Conservation (phyloP, 192 early-diverging fungal species). For the Coemansia sp. region DNA sequence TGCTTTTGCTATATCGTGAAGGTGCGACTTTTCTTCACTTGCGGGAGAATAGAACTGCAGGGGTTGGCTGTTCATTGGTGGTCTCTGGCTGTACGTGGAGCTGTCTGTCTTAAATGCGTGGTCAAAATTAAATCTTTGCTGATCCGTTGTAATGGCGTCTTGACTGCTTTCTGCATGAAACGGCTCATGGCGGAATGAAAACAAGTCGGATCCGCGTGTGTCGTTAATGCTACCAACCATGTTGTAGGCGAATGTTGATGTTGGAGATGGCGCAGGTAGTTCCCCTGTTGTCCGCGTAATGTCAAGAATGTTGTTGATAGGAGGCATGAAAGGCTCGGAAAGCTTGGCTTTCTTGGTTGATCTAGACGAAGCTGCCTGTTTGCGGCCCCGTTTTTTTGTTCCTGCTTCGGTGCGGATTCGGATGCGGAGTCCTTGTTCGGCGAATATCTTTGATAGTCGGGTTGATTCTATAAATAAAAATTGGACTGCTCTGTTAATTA, state of each 20-base stretch:
- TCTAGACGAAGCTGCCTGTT: background rate
- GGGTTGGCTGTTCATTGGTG: background rate
- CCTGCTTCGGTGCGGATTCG: slow-evolving; percentile 87
- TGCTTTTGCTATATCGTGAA: background rate
- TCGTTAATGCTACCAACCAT: background rate
- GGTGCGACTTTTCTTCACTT: background rate
- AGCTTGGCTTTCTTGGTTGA: slow-evolving; percentile 13
- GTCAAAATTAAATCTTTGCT: background rate
- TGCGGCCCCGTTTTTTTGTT: slow-evolving; percentile 42
- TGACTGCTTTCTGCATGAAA: slow-evolving; percentile 17
- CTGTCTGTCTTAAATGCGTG: background rate
- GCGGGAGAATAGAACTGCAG: background rate
- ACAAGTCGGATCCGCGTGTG: slow-evolving; percentile 4
- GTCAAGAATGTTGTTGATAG: background rate
- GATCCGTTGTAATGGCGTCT: slow-evolving; percentile 13
- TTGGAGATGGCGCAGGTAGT: background rate
- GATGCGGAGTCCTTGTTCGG: slow-evolving; percentile 93
- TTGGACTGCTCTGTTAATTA: background rate
- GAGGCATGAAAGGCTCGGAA: background rate
- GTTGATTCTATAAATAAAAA: slow-evolving; percentile 66
- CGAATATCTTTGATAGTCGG: slow-evolving; percentile 83
- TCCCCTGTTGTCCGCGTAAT: background rate
- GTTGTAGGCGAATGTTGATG: slow-evolving; percentile 2
- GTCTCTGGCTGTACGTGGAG: background rate
- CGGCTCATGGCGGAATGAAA: slow-evolving; percentile 24